These are phyloP conservation scores for Saxophila tyrrhenica DNA, from an alignment of 495 filamentous ascomycete species.

Conservation along the genomic window DNA sequence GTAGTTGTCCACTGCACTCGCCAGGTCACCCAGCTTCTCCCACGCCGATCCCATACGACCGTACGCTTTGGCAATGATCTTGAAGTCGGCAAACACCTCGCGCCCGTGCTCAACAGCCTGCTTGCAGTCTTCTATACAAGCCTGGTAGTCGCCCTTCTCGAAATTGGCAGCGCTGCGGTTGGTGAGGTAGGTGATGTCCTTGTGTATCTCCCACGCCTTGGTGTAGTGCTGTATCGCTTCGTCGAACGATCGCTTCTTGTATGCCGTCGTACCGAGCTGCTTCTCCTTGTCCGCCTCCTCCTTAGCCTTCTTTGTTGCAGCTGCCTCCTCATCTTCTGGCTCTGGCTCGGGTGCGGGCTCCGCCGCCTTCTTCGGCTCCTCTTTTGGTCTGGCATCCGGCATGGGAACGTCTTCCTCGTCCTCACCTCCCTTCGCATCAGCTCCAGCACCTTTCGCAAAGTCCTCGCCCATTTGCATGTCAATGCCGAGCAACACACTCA, in stretches of 20 bases:
- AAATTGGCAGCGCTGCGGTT: conserved; percentile 90
- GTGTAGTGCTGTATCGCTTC: conserved; percentile 88
- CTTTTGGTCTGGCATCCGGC: conserved; percentile 52
- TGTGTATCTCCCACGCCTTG: conserved; percentile 88
- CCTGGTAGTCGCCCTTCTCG: conserved; percentile 88
- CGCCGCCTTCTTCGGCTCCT: conserved; percentile 44
- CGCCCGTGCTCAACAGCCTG: conserved; percentile 84
- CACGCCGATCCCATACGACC: conserved; percentile 82
- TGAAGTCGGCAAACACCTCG: conserved; percentile 83
- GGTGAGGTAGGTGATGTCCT: conserved; percentile 96
- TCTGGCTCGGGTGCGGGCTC: conserved; percentile 53
- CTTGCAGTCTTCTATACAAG: conserved; percentile 73
- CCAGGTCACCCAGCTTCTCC: conserved; percentile 75
- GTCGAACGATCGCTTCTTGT: conserved; percentile 97
- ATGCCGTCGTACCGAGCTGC: conserved; percentile 82
- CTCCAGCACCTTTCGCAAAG: conserved; percentile 33
- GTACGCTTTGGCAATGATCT: conserved; percentile 89
- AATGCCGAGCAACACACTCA: conserved; percentile 85
- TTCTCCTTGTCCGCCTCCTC: conserved; percentile 91
- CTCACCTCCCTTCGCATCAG: conserved; percentile 28
- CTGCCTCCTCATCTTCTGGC: conserved; percentile 65
- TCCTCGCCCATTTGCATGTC: conserved; percentile 74
- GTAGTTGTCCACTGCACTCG: conserved; percentile 78
- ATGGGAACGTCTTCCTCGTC: conserved; percentile 69
- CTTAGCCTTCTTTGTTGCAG: conserved; percentile 78